These are phyloP conservation scores for Brassica juncea DNA, from an alignment of 345 rosid genomes.

Conservation along the genomic window DNA sequence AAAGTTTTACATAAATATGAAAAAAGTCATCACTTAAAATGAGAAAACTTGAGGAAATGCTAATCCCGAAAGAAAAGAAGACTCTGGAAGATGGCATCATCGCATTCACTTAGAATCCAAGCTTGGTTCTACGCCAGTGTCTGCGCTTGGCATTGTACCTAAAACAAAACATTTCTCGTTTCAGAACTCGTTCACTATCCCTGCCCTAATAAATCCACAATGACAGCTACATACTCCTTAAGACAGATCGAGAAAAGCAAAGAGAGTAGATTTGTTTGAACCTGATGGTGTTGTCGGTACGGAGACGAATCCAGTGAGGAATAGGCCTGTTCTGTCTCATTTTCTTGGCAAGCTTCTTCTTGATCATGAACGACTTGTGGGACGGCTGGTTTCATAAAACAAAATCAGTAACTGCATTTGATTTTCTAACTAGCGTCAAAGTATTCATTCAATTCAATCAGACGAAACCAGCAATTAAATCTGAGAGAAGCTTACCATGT, in stretches of 20 bases:
- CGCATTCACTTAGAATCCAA: conserved; percentile 42
- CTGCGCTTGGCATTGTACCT: conserved; percentile 80
- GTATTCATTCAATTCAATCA: not conserved
- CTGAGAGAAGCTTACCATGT: not conserved
- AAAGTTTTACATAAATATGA: conserved; percentile 11
- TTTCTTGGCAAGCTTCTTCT: conserved; percentile 76
- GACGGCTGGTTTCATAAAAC: conserved; percentile 60
- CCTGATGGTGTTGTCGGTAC: conserved; percentile 76
- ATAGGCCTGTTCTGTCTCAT: conserved; percentile 80
- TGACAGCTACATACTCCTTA: not conserved
- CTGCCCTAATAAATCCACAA: not conserved
- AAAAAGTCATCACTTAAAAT: conserved; percentile 23
- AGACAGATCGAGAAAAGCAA: not conserved
- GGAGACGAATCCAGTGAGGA: conserved; percentile 73
- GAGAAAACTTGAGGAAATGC: not conserved
- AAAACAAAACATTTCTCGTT: not conserved
- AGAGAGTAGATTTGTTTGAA: not conserved
- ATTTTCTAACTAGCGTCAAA: not conserved
- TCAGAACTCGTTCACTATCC: not conserved
- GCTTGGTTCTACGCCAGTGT: conserved; percentile 80
- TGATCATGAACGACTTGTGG: conserved; percentile 79
- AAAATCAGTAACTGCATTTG: not conserved
- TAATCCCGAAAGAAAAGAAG: conserved; percentile 13
- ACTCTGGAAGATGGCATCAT: not conserved
- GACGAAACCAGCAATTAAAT: not conserved